Evolutionary conservation across 2,329 filamentous ascomycete species (phyloP), one percentile per base, ranked within the genome.

Genomic region (Calonectria honghensis): DNA sequence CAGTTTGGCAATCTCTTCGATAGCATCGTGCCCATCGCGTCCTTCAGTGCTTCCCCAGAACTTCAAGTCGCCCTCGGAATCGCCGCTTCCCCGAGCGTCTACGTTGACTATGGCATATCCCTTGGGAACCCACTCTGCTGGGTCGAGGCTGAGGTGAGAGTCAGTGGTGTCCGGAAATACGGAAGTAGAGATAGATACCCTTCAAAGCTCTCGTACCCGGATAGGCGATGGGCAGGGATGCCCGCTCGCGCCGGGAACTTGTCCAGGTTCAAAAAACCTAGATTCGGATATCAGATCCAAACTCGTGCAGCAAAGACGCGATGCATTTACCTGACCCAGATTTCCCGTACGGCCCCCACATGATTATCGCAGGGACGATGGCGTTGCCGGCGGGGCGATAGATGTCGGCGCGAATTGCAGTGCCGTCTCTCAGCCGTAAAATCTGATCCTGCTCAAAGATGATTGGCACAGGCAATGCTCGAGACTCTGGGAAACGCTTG

Each of bases 341-440:
- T 61, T 61, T 61, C n/a, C 57, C 57, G 11, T 61, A 61, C 14
- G 57, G 57, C 6, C 57, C 35, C 57, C 57, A 61, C 57, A 61
- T 27, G 35, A 27, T 4, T 14, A 61, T 61, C 5, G 57, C 57
- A 61, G 57, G 57, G n/a, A 61, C 57, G 27, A 20, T 29, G 14
- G 35, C 16, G 11, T 41, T 32, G n/a, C 16, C 35, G 16, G n/a
- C 24, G 57, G 57, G 57, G 35, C 57, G 57, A 11, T 41, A 61
- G 57, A 61, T 41, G 31, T 61, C 57, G 57, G 41, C 57, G 6
- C 35, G 35, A n/a, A 61, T 61, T 6, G 57, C n/a, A 29, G 57
- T 37, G n/a, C 57, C 57, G 24, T 61, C 57, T 39, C 57, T 27
- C 13, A 61, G 57, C 24, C 16, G 29, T 11, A 61, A 16, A 9